These are phyloP conservation scores for Centrapalus pauciflorus DNA, from an alignment of 129 eudicot genomes.

Conservation along the genomic window DNA sequence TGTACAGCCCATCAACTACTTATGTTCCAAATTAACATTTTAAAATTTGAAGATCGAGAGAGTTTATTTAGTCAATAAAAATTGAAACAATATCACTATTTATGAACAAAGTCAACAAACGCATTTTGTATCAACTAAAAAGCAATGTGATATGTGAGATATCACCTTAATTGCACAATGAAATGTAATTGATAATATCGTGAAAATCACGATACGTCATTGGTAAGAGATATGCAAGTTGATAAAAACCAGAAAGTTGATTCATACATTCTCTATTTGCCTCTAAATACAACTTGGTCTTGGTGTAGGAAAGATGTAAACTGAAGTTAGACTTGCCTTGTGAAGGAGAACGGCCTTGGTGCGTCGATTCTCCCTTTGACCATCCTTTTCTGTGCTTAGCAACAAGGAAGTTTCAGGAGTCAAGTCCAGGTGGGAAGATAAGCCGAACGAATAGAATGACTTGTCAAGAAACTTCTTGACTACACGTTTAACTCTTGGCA, in stretches of 20 bases:
- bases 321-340: conserved; percentile 49
- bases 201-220: not conserved
- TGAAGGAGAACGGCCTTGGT: conserved; percentile 54
- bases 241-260: not conserved
- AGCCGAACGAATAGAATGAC: conserved; percentile 59
- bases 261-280: not conserved
- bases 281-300: not conserved
- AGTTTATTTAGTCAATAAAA: not conserved
- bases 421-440: conserved; percentile 44
- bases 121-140: not conserved
- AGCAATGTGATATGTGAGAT: not conserved
- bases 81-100: not conserved
- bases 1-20: not conserved
- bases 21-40: not conserved
- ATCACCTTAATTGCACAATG: conserved; percentile 3
- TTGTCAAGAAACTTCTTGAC: conserved; percentile 63
- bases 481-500: conserved; percentile 35
- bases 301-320: not conserved
- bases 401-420: conserved; percentile 42
- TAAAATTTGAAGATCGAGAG: not conserved
- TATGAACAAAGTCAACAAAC: too few relatives aligned
- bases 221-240: not conserved
- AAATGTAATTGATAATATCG: not conserved
- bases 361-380: conserved; percentile 46
- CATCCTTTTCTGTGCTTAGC: conserved; percentile 61